Conservation (phyloP, 257 asterid genomes). For the Solanum gracilifrons region DNA sequence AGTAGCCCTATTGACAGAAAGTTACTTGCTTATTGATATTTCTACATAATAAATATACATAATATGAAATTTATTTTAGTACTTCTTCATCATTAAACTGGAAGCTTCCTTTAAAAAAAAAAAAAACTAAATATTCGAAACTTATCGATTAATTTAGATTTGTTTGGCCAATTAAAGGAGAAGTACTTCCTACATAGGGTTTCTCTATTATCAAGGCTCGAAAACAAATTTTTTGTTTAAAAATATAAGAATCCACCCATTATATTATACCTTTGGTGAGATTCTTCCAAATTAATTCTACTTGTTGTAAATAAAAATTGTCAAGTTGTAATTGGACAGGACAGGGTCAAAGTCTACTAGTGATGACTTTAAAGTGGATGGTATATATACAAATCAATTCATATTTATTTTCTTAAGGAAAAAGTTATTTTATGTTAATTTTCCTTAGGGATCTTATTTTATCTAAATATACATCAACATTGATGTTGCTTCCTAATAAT, state of each 20-base stretch:
- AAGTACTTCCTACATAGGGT: neutral
- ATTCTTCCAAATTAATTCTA: neutral
- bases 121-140: neutral
- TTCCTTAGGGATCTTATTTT: neutral
- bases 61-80: neutral
- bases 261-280: neutral
- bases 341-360: neutral
- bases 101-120: neutral
- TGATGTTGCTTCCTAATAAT: neutral
- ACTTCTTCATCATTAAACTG: neutral
- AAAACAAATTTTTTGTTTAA: neutral
- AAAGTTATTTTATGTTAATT: neutral
- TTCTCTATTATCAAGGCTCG: neutral
- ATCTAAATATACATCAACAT: neutral
- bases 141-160: neutral
- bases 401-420: neutral
- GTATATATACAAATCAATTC: neutral
- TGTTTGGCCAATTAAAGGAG: neutral
- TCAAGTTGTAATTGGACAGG: neutral
- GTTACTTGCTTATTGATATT: neutral
- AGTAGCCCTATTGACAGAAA: too few relatives aligned
- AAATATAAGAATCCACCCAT: neutral
- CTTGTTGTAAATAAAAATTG: neutral
- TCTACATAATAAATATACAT: neutral
- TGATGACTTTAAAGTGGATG: neutral